Evolutionary conservation across 1,284 basidiomycete genomes (phyloP).

Genomic region (Gymnopus androsaceus): DNA sequence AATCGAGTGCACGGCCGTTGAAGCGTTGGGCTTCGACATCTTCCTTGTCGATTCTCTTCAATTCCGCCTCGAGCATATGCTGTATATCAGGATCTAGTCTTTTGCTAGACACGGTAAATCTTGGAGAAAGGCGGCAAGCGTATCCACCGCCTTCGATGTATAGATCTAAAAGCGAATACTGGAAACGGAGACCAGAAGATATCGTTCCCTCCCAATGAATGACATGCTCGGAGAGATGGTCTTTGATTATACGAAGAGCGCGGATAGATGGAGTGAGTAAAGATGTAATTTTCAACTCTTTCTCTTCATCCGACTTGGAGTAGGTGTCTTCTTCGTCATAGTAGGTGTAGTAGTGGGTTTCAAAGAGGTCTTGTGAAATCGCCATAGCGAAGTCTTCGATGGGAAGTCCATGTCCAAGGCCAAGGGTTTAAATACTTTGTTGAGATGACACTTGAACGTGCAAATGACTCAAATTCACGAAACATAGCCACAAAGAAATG

Average conservation of each 20-base stretch:
- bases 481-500: too few relatives aligned
- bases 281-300: conserved; percentile 1
- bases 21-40: conserved; percentile 8
- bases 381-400: too few relatives aligned
- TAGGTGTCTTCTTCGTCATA: background rate
- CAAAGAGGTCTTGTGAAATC: conserved; percentile 7
- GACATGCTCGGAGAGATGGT: conserved; percentile 7
- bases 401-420: too few relatives aligned
- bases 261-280: background rate
- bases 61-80: background rate
- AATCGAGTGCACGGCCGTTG: background rate
- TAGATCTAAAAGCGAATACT: background rate
- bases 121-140: conserved; percentile 8
- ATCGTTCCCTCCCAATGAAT: conserved; percentile 1
- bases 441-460: too few relatives aligned
- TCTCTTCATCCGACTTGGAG: conserved; percentile 4
- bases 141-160: conserved; percentile 11
- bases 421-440: too few relatives aligned
- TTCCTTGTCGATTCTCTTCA: conserved; percentile 11
- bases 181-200: conserved; percentile 1
- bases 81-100: background rate
- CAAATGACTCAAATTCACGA: too few relatives aligned
- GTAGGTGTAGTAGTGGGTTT: background rate
- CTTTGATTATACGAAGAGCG: conserved; percentile 2
- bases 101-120: background rate